A percentile compares a stretch with the other conserved stretches of the same genome.
Evolutionary conservation across 2,329 filamentous ascomycete species (phyloP).

Genomic region (Tympanopsis confertula): DNA sequence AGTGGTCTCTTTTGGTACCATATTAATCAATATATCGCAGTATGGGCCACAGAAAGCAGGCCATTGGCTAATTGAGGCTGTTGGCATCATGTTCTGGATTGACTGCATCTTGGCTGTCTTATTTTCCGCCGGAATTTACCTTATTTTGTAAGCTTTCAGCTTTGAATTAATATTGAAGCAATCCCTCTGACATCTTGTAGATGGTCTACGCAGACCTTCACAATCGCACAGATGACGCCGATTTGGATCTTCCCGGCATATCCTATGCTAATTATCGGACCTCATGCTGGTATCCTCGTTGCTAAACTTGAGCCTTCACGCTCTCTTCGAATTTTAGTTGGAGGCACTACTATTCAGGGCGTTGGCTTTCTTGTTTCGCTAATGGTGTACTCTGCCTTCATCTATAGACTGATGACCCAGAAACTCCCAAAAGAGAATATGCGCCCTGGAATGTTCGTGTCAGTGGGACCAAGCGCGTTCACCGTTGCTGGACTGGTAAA

Average conservation of each 20-base stretch:
- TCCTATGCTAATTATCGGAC: slow-evolving; percentile 47
- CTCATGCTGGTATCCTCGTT: slow-evolving; percentile 42
- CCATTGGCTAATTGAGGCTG: slow-evolving; percentile 29
- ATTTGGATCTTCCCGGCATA: slow-evolving; percentile 58
- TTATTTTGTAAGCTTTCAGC: slow-evolving; percentile 33
- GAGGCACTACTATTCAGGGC: slow-evolving; percentile 49
- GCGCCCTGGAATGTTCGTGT: slow-evolving; percentile 53
- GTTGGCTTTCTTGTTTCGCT: slow-evolving; percentile 50
- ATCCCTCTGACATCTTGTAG: slow-evolving; percentile 15
- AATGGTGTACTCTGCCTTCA: slow-evolving; percentile 50
- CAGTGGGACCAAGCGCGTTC: slow-evolving; percentile 48
- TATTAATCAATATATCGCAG: slow-evolving; percentile 49
- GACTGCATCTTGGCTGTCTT: slow-evolving; percentile 42
- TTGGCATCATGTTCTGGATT: slow-evolving; percentile 32
- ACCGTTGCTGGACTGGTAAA: slow-evolving; percentile 45
- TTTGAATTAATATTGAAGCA: not conserved
- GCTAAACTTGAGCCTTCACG: slow-evolving; percentile 26
- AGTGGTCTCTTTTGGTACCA: slow-evolving; percentile 47
- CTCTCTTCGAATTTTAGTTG: slow-evolving; percentile 43
- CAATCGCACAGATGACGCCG: slow-evolving; percentile 52
- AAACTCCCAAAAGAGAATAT: slow-evolving; percentile 47
- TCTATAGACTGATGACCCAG: slow-evolving; percentile 54
- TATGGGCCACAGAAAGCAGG: slow-evolving; percentile 36
- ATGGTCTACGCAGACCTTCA: slow-evolving; percentile 54
- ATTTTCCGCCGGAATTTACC: slow-evolving; percentile 43